These are phyloP conservation scores for Globisporangium nodosum DNA, from an alignment of 352 stramenopile species.

Conservation along the genomic window DNA sequence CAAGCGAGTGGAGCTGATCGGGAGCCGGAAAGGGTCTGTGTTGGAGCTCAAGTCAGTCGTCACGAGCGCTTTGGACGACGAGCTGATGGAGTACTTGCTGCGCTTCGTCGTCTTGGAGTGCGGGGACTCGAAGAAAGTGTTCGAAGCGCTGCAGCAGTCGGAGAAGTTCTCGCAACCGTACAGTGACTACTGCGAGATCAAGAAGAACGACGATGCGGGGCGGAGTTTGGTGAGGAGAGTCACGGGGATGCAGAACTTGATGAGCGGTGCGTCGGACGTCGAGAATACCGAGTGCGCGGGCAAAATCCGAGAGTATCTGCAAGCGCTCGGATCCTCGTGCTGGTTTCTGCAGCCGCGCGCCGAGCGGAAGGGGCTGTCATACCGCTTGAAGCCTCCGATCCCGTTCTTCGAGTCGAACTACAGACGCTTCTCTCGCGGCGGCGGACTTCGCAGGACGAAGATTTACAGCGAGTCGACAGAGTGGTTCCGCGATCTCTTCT, in stretches of 20 bases:
- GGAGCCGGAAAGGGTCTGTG: constrained; percentile 16
- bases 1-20: constrained; percentile 33
- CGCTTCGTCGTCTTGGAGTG: constrained; percentile 43
- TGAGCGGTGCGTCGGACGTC: constrained; percentile 2
- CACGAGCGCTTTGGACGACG: constrained; percentile 38
- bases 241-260: constrained; percentile 19
- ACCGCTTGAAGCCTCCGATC: constrained; percentile 37
- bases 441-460: constrained; percentile 32
- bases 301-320: constrained; percentile 9
- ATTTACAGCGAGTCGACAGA: constrained; percentile 60
- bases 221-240: constrained; percentile 18
- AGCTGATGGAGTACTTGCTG: constrained; percentile 56
- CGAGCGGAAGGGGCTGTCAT: constrained; percentile 14
- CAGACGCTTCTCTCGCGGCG: constrained; percentile 15
- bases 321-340: constrained; percentile 8
- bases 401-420: constrained; percentile 58
- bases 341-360: constrained; percentile 30
- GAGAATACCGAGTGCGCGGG: neutral
- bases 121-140: constrained; percentile 38
- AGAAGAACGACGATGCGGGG: constrained; percentile 25
- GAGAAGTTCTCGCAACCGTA: constrained; percentile 28
- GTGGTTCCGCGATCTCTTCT: constrained; percentile 86
- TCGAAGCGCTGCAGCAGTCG: constrained; percentile 28
- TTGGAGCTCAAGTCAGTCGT: constrained; percentile 29
- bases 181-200: constrained; percentile 43